Evolutionary conservation across 768 basidiomycete genomes (phyloP).

Genomic region (Infundibulicybe gibba): DNA sequence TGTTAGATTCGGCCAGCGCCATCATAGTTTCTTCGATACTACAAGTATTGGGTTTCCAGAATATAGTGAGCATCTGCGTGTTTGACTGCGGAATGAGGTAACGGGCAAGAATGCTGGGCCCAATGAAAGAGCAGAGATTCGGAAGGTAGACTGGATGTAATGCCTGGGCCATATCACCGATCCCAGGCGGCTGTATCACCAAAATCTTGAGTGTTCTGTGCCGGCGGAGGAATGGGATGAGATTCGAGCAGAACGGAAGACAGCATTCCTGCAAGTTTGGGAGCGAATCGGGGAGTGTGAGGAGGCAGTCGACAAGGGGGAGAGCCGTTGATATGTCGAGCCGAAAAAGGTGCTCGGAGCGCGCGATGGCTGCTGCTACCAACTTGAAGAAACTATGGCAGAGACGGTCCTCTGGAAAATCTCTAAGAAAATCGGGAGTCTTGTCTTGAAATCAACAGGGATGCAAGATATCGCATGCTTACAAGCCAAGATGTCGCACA

Average conservation of each 20-base stretch:
- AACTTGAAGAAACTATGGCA: conserved; percentile 8
- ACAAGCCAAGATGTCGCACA: conserved; percentile 5
- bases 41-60: conserved; percentile 7
- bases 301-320: conserved; percentile 4
- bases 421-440: background rate
- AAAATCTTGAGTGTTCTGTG: conserved; percentile 4
- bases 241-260: conserved; percentile 6
- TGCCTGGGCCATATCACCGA: background rate
- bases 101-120: conserved; percentile 8
- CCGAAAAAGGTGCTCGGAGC: conserved; percentile 2
- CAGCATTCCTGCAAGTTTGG: conserved; percentile 6
- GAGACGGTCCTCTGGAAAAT: conserved; percentile 1
- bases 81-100: conserved; percentile 7
- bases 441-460: background rate
- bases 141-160: conserved; percentile 4
- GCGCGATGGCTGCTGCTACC: conserved; percentile 5
- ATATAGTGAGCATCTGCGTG: conserved; percentile 8
- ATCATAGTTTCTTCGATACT: conserved; percentile 3
- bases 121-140: conserved; percentile 6
- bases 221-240: conserved; percentile 6
- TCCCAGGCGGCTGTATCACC: conserved; percentile 6
- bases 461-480: conserved; percentile 5
- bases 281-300: background rate
- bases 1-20: conserved; percentile 3
- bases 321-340: conserved; percentile 8